These are phyloP conservation scores for Mortierella claussenii DNA, from an alignment of 192 early-diverging fungal species.

Conservation along the genomic window DNA sequence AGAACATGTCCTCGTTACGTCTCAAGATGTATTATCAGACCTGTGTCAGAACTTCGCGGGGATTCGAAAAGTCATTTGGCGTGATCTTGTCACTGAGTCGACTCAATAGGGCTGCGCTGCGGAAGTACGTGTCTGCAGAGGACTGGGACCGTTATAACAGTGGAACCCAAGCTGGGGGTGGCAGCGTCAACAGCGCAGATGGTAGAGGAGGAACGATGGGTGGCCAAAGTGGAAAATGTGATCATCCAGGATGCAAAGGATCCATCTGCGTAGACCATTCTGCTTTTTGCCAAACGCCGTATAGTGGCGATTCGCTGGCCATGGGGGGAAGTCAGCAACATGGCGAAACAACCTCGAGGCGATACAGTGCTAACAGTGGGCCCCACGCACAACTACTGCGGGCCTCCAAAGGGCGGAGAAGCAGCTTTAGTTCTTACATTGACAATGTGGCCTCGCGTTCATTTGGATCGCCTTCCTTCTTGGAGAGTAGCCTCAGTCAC, in stretches of 20 bases:
- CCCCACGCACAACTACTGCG: not conserved
- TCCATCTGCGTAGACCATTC: slow-evolving; percentile 21
- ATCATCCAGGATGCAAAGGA: slow-evolving; percentile 11
- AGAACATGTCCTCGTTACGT: slow-evolving; percentile 34
- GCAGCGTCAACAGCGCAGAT: too few relatives aligned
- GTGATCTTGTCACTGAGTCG: slow-evolving; percentile 24
- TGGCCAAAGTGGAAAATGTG: slow-evolving; percentile 1
- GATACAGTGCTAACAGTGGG: slow-evolving; percentile 15
- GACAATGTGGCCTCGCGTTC: slow-evolving; percentile 39
- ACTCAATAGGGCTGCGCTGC: slow-evolving; percentile 19
- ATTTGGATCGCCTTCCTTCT: slow-evolving; percentile 9
- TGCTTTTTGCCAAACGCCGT: not conserved
- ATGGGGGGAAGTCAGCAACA: too few relatives aligned
- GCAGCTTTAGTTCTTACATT: slow-evolving; percentile 47
- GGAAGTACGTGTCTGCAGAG: slow-evolving; percentile 23
- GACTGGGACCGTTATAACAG: slow-evolving; percentile 24
- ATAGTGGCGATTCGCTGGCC: not conserved
- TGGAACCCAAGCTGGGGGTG: too few relatives aligned
- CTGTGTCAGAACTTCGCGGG: slow-evolving; percentile 36
- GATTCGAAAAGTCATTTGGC: slow-evolving; percentile 39
- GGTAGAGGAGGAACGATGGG: not conserved
- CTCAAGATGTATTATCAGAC: slow-evolving; percentile 54
- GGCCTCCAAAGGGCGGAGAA: slow-evolving; percentile 18
- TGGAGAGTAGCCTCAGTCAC: slow-evolving; percentile 36
- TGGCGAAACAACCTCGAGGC: not conserved